Evolutionary conservation across 2,329 filamentous ascomycete genomes (phyloP).

Genomic region (Alternaria gansuensis): DNA sequence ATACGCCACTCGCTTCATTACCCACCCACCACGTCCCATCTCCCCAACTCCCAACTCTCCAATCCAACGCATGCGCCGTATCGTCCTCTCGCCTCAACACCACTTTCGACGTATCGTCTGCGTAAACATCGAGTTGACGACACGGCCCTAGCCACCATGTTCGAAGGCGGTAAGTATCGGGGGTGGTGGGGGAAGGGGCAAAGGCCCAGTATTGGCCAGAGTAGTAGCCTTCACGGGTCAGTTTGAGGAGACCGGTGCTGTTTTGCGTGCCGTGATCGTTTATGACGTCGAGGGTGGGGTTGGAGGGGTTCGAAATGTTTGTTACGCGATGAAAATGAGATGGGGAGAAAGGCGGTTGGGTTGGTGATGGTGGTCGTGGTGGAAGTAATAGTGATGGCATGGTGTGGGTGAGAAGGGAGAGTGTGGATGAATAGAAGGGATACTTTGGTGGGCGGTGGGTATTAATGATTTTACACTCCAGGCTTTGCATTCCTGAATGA

Average conservation of each 20-base stretch:
- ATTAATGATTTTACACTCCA: not conserved
- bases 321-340: not conserved
- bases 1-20: slow-evolving; percentile 27
- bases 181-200: slow-evolving; percentile 22
- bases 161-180: slow-evolving; percentile 28
- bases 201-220: slow-evolving; percentile 41
- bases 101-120: slow-evolving; percentile 25
- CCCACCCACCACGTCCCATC: slow-evolving; percentile 36
- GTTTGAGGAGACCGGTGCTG: not conserved
- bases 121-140: slow-evolving; percentile 29
- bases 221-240: slow-evolving; percentile 30
- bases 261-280: slow-evolving; percentile 1
- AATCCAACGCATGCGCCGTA: slow-evolving; percentile 21
- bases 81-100: slow-evolving; percentile 22
- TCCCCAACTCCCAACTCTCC: slow-evolving; percentile 33
- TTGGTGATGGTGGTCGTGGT: too few relatives aligned
- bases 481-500: not conserved
- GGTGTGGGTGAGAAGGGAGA: not conserved
- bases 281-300: not conserved
- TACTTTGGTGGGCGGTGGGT: not conserved
- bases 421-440: too few relatives aligned
- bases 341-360: not conserved
- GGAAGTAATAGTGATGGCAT: not conserved
- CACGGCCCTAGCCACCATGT: slow-evolving; percentile 33
- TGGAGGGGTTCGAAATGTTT: not conserved